phyloP scores from a whole-genome alignment of 1,284 basidiomycete species.

The Pseudozyma flocculosa region DNA sequence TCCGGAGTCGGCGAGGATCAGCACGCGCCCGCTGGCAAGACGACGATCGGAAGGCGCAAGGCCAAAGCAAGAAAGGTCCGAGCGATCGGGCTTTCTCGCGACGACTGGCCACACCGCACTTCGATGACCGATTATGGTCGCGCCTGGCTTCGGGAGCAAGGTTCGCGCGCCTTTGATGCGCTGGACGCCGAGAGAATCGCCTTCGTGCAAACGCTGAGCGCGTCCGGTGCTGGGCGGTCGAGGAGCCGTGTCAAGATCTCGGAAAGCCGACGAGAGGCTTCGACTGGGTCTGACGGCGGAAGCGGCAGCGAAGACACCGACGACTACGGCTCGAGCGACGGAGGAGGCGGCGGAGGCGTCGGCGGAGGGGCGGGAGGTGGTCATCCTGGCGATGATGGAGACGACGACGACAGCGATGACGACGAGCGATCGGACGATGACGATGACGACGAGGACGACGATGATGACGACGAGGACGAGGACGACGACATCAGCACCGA shows the following conservation, averaged over 20 bases:
- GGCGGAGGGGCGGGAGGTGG: constrained; percentile 26
- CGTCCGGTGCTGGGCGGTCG: not conserved
- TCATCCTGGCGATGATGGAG: constrained; percentile 2
- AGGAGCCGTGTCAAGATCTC: not conserved
- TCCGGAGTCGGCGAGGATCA: too few species aligned
- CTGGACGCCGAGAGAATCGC: constrained; percentile 1
- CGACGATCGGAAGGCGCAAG: constrained; percentile 1
- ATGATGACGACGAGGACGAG: constrained; percentile 19
- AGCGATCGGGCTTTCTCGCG: not conserved
- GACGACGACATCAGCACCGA: constrained; percentile 23
- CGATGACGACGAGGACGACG: constrained; percentile 8
- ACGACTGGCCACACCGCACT: constrained; percentile 11
- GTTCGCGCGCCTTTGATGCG: not conserved
- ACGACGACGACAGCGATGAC: constrained; percentile 15
- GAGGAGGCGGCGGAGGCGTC: constrained; percentile 23
- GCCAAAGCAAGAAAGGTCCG: not conserved
- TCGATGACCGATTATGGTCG: constrained; percentile 18
- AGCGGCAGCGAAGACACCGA: constrained; percentile 20
- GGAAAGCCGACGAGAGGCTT: not conserved
- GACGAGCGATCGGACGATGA: constrained; percentile 5
- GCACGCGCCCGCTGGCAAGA: too few species aligned
- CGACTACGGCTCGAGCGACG: constrained; percentile 49
- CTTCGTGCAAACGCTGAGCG: constrained; percentile 1
- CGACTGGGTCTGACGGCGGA: constrained; percentile 6
- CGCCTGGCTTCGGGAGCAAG: constrained; percentile 3